phyloP scores from a whole-genome alignment of 306 rosid species.

The Casuarina glauca region DNA sequence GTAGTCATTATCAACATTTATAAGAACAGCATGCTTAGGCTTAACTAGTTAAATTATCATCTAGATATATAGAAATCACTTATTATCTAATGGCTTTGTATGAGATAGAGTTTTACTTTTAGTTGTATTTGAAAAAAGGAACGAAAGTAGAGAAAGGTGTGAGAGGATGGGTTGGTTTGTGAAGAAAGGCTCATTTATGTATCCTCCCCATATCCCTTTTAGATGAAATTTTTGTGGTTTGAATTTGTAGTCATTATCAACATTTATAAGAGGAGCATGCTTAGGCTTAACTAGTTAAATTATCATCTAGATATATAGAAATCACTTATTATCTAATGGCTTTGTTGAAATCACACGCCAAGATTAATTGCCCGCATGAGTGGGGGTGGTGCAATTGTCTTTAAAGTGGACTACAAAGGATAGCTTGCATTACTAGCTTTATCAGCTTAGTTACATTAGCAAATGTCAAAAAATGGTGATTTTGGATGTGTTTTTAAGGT shows the following conservation, averaged over 20 bases:
- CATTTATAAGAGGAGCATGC: background rate
- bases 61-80: conserved; percentile 75
- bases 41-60: conserved; percentile 1
- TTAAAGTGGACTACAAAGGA: conserved; percentile 85
- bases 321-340: conserved; percentile 51
- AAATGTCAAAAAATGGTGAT: conserved; percentile 89
- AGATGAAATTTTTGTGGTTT: too few species aligned
- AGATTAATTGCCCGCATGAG: conserved; percentile 84
- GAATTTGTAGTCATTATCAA: too few species aligned
- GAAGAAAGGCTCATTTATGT: too few species aligned
- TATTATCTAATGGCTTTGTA: conserved; percentile 41
- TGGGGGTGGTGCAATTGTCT: conserved; percentile 96
- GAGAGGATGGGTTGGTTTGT: background rate
- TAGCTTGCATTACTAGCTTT: conserved; percentile 89
- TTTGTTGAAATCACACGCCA: conserved; percentile 86
- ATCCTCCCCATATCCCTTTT: too few species aligned
- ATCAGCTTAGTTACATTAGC: conserved; percentile 96
- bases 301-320: conserved; percentile 80
- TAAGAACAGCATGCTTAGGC: background rate
- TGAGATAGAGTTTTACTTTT: background rate
- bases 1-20: background rate
- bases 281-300: conserved; percentile 26
- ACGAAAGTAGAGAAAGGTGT: background rate
- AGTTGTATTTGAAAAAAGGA: too few species aligned
- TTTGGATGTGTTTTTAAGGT: conserved; percentile 86